Percentiles rank a stretch among this genome's conserved stretches.
These are phyloP conservation scores for Rhizoclosmatium sp. DNA, from an alignment of 192 early-diverging fungal species.

Conservation along the genomic window DNA sequence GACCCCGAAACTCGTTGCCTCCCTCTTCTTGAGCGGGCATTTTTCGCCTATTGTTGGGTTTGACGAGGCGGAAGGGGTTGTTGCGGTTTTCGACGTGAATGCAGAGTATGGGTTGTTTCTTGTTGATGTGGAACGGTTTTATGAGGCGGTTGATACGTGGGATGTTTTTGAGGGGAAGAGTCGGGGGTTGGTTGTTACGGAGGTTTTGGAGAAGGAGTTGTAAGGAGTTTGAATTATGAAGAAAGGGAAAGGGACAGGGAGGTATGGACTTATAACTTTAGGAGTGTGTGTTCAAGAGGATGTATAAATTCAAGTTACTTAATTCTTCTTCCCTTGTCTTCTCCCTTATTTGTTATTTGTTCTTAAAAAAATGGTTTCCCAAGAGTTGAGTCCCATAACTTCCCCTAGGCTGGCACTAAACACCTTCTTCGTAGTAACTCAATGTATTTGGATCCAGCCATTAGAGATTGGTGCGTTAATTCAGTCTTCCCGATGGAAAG, in stretches of 20 bases:
- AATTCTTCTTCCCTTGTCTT: neutral
- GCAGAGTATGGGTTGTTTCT: conserved; percentile 15
- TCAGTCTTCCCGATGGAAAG: neutral
- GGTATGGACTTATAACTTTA: too few species aligned
- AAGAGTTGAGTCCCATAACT: conserved; percentile 1
- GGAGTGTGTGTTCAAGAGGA: too few species aligned
- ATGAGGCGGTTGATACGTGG: conserved; percentile 4
- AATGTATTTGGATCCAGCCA: conserved; percentile 61
- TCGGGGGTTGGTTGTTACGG: neutral
- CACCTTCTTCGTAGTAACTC: conserved; percentile 35
- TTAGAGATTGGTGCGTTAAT: conserved; percentile 44
- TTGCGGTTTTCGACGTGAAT: conserved; percentile 15
- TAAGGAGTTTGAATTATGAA: neutral
- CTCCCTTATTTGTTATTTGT: neutral
- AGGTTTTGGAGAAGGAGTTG: neutral
- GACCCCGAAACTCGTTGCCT: neutral
- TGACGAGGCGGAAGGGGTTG: conserved; percentile 1
- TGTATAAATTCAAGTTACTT: neutral
- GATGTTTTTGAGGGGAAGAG: neutral
- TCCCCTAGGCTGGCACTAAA: neutral
- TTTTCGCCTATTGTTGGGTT: conserved; percentile 7
- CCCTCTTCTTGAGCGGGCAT: neutral
- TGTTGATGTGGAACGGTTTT: conserved; percentile 1
- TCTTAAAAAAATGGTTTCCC: conserved; percentile 22
- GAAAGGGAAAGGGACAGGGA: too few species aligned